Base-by-base conservation (phyloP, 495 filamentous ascomycete species). In the Hypoxylon trugodes region DNA sequence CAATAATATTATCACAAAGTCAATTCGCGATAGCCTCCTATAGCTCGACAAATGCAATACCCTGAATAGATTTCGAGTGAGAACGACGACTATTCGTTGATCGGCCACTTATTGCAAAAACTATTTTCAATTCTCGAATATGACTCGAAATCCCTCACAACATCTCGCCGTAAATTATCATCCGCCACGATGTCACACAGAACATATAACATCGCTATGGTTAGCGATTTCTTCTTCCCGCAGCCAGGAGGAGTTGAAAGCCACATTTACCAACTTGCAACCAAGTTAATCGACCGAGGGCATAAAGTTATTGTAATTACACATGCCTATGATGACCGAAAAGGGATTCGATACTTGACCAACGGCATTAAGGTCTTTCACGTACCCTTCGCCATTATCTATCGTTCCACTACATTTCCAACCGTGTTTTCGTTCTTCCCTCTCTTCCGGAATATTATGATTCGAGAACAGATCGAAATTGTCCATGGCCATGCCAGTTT, bases 391-490 rank as follows among this genome's bases (percentile, higher is more conserved):
- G 84, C 96, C 68, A 87, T 98, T 69, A 92, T 98, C 53, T 97
- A 97, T 74, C 91, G 95, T 46, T 91, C 92, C 61, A 84, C 91
- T 13, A 96, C 93, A n/a, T 91, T 98, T 66, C 95, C 95, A 0
- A 97, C 96, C 10, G 93, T 98, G 65, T 98, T 98, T 78, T 97
- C 93, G 7, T 97, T 97, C 79, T 98, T 98, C 61, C 95, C 95
- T 12, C 87, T 97, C 9, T 96, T 98, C 66, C 89, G 95, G 33
- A 97, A 97, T 65, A 97, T 98, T 68, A 82, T 97, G 21, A 86
- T 98, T 57, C 87, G 95, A 25, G 95, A 98, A 73, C 82, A 88
- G 49, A 97, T 98, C 62, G 88, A 98, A 67, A 98, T 98, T 63
- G 95, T 98, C 0, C 95, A 98, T 76, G 96, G 96, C 24, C 95